Conservation (phyloP, 306 rosid genomes). For the Vigna hirtella region DNA sequence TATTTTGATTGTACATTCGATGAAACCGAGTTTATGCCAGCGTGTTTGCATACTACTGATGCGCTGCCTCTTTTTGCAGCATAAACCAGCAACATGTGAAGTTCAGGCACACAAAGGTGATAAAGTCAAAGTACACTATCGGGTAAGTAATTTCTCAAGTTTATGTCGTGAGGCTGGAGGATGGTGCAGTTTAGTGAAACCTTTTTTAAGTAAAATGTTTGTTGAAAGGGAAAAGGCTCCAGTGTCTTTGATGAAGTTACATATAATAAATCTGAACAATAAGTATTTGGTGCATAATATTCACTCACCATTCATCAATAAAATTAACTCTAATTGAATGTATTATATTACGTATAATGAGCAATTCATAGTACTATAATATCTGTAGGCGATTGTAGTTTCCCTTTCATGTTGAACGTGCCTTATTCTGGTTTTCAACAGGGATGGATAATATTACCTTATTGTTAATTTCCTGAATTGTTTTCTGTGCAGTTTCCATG, state of each 20-base stretch:
- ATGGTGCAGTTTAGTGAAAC: not conserved
- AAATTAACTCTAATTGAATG: slow-evolving; percentile 5
- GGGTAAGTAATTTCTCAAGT: slow-evolving; percentile 61
- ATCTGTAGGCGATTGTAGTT: not conserved
- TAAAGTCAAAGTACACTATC: slow-evolving; percentile 87
- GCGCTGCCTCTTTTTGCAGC: slow-evolving; percentile 61
- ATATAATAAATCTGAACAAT: slow-evolving; percentile 1
- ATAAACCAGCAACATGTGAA: slow-evolving; percentile 84
- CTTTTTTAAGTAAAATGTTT: not conserved
- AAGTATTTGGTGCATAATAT: slow-evolving; percentile 14
- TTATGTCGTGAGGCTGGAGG: slow-evolving; percentile 17
- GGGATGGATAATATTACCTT: not conserved
- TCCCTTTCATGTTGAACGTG: not conserved
- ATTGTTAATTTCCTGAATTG: not conserved
- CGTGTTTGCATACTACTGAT: slow-evolving; percentile 26
- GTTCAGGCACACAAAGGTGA: slow-evolving; percentile 94
- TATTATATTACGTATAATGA: not conserved
- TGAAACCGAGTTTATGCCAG: slow-evolving; percentile 28
- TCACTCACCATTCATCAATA: not conserved
- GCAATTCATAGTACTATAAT: not conserved
- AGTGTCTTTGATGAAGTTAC: not conserved
- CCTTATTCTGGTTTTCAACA: not conserved
- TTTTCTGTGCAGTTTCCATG: not conserved
- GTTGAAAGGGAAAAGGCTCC: not conserved
- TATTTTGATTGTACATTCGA: no score